These are phyloP conservation scores for Globisporangium mamillatum DNA, from an alignment of 352 stramenopile species.

Conservation along the genomic window DNA sequence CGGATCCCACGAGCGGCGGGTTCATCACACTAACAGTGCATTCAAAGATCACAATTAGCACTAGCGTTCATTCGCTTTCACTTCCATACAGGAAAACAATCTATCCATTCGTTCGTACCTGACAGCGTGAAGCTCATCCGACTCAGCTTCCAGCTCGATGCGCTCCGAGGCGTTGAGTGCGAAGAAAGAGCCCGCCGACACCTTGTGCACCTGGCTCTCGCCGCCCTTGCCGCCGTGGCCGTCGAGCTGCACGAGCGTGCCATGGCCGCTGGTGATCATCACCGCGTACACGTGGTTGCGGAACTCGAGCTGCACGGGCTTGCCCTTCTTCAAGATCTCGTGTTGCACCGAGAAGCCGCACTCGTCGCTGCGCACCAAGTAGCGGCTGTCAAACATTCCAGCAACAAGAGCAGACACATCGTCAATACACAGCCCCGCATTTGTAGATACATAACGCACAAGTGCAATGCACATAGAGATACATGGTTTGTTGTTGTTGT, in stretches of 20 bases:
- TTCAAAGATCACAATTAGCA: neutral
- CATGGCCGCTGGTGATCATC: conserved; percentile 58
- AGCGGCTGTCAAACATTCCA: conserved; percentile 32
- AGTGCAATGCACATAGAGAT: neutral
- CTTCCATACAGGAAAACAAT: neutral
- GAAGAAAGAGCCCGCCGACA: conserved; percentile 52
- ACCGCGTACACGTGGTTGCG: conserved; percentile 77
- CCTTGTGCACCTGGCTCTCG: conserved; percentile 30
- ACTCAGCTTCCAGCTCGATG: conserved; percentile 47
- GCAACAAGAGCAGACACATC: neutral
- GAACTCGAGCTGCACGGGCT: conserved; percentile 55
- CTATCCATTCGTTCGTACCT: conserved; percentile 23
- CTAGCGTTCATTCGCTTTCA: neutral
- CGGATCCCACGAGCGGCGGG: conserved; percentile 57
- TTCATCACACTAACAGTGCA: conserved; percentile 61
- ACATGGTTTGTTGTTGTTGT: neutral
- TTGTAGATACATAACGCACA: neutral
- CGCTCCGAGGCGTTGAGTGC: conserved; percentile 59
- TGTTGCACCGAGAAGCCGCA: conserved; percentile 80
- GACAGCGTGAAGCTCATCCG: conserved; percentile 68
- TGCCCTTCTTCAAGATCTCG: conserved; percentile 58
- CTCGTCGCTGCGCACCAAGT: conserved; percentile 66
- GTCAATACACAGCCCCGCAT: neutral
- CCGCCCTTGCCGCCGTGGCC: conserved; percentile 28
- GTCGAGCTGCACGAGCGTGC: conserved; percentile 53